A percentile compares a stretch with the other conserved stretches of the same genome.
Conservation (phyloP, 345 rosid species). For the Brassica napus region DNA sequence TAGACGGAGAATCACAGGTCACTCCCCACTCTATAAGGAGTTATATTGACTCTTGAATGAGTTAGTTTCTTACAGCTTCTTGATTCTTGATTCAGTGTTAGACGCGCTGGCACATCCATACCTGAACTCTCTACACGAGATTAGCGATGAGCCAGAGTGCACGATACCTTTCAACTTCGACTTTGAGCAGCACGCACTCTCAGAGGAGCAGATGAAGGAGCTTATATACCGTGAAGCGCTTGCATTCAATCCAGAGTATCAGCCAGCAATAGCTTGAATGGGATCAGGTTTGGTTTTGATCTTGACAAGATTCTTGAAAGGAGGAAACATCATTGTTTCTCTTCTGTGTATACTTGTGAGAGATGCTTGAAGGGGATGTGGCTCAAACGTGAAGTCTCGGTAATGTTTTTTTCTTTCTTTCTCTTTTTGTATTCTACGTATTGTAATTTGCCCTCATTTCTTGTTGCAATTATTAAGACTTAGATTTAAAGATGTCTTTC, state of each 20-base stretch:
- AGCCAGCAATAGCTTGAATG: conserved; percentile 33
- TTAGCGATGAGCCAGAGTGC: conserved; percentile 92
- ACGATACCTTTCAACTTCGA: conserved; percentile 87
- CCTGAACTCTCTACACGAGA: conserved; percentile 82
- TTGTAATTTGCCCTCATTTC: conserved; percentile 32
- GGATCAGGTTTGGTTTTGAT: conserved; percentile 4
- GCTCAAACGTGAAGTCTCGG: conserved; percentile 20
- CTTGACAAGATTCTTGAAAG: conserved; percentile 30
- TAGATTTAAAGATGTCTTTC: background rate
- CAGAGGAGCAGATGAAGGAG: conserved; percentile 97
- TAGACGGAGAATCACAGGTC: conserved; percentile 84
- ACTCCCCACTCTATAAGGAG: conserved; percentile 30
- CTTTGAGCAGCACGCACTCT: conserved; percentile 88
- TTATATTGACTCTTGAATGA: background rate
- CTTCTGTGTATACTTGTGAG: conserved; percentile 40
- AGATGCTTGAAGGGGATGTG: conserved; percentile 22
- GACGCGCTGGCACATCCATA: conserved; percentile 95
- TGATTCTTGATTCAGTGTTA: conserved; percentile 57
- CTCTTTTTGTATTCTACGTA: background rate
- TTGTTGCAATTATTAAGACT: conserved; percentile 27
- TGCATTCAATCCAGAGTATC: conserved; percentile 94
- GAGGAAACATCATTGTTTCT: conserved; percentile 27
- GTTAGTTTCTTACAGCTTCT: conserved; percentile 10
- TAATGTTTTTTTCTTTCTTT: background rate
- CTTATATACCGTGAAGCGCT: conserved; percentile 86